Conservation (phyloP, 768 basidiomycete species). For the Russula abietina region DNA sequence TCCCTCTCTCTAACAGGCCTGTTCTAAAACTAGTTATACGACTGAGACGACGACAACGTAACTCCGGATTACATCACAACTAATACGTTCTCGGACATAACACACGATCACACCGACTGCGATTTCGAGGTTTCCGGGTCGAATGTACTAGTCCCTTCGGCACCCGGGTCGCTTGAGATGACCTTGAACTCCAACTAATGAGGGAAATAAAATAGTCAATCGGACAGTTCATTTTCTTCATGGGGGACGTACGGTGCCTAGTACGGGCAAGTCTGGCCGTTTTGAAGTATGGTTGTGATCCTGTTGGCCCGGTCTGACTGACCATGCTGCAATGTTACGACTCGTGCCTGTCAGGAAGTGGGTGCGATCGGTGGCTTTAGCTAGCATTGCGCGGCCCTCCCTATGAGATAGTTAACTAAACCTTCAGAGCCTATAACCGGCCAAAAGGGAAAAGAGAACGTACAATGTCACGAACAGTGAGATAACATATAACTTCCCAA, state of each 20-base stretch:
- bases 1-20: no score
- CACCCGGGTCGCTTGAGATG: background rate
- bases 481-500: conserved; percentile 32
- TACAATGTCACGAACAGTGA: conserved; percentile 31
- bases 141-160: background rate
- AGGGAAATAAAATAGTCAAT: background rate
- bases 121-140: background rate
- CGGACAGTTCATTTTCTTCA: background rate
- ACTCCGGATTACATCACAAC: background rate
- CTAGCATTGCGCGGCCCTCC: conserved; percentile 12
- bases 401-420: background rate
- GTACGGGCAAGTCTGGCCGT: background rate
- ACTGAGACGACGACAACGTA: background rate
- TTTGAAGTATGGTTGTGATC: background rate
- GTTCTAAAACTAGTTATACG: background rate
- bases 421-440: background rate
- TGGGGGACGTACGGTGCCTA: background rate
- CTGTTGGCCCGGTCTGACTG: background rate
- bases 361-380: background rate
- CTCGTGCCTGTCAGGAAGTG: conserved; percentile 7
- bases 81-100: background rate
- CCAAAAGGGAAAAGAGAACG: background rate
- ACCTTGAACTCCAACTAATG: background rate
- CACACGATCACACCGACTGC: background rate
- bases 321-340: background rate